These are phyloP conservation scores for Bryopsis sp. DNA, from an alignment of 139 green algal genomes.

Conservation along the genomic window DNA sequence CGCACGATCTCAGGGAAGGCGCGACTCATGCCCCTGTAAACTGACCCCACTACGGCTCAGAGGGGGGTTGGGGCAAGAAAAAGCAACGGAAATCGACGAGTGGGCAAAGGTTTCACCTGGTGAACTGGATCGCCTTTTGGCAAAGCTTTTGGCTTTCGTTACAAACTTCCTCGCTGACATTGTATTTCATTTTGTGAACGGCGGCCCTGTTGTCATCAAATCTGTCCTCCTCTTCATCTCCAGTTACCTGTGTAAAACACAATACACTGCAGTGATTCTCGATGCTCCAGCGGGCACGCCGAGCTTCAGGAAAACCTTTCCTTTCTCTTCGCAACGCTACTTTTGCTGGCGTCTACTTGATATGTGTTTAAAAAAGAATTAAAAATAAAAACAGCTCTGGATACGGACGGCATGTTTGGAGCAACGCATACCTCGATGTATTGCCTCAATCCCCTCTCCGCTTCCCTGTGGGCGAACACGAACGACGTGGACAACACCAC, in stretches of 20 bases:
- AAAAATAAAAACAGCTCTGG: too few relatives aligned
- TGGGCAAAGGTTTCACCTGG: too few relatives aligned
- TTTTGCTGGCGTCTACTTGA: too few relatives aligned
- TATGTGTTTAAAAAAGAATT: too few relatives aligned
- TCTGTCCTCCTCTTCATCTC: too few relatives aligned
- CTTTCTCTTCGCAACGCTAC: slow-evolving; percentile 3
- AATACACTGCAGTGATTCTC: too few relatives aligned
- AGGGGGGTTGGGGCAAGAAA: too few relatives aligned
- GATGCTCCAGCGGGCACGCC: background rate
- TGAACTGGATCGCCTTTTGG: background rate
- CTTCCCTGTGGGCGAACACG: slow-evolving; percentile 22
- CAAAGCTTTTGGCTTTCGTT: background rate
- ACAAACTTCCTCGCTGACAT: background rate
- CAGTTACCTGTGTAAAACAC: too few relatives aligned
- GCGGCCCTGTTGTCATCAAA: background rate
- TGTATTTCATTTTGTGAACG: background rate
- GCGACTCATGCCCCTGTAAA: background rate
- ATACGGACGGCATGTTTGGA: too few relatives aligned
- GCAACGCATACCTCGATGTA: slow-evolving; percentile 8
- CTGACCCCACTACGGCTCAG: too few relatives aligned
- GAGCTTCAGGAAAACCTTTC: background rate
- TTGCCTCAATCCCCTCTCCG: slow-evolving; percentile 16
- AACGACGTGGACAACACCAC: slow-evolving; percentile 12
- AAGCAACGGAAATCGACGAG: too few relatives aligned
- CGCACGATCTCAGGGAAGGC: slow-evolving; percentile 21